Base-by-base conservation (phyloP, 163 green algal genomes). In the Scenedesmus sp. region DNA sequence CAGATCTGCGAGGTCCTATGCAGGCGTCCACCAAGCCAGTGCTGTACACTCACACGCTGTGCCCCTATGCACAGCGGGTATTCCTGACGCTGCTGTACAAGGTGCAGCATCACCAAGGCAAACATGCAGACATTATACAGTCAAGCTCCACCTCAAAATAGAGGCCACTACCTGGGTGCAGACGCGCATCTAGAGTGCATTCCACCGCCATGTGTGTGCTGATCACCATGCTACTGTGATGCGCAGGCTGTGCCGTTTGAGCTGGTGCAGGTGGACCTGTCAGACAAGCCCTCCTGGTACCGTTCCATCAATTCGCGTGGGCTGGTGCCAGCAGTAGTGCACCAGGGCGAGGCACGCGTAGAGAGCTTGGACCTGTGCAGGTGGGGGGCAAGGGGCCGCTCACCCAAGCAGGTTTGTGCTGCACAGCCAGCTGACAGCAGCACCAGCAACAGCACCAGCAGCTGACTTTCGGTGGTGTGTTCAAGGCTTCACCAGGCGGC, bases 61-160 rank as follows among this genome's bases (percentile, higher is more conserved):
- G 95, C 82, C 95, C 95, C 1, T 97, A 97, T 65, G 95, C 95
- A 26, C 94, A 97, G 51, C 84, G 95, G 7, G 95, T 94, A 33
- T 92, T 88, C 43, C 46, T 97, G 35, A 83, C 94, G 30, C 70
- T 97, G 40, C 84, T 95, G 35, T 91, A 96, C 73, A 97, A 96
- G 81, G 88, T 87, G 65, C 65, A 76, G 6, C 65, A 70, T 33
- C 4, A 70, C 56, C n/a, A n/a, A 61, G 1, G 12, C 3, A n/a
- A n/a, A 70, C 56, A 70, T 70, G 56, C 56, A 70, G 1, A 61
- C 51, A 18, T 18, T 61, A 16, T 26, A 22, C 56, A 70, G 56
- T 2, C 1, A 2, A 10, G 51, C 51, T 26, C 1, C 12, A 61
- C 13, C 9, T 61, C 22, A 16, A 13, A 18, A 53, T 16, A 10